Evolutionary conservation across 2,329 filamentous ascomycete genomes (phyloP), one percentile per base, ranked within the genome.

Genomic region (Cytospora piceicola): DNA sequence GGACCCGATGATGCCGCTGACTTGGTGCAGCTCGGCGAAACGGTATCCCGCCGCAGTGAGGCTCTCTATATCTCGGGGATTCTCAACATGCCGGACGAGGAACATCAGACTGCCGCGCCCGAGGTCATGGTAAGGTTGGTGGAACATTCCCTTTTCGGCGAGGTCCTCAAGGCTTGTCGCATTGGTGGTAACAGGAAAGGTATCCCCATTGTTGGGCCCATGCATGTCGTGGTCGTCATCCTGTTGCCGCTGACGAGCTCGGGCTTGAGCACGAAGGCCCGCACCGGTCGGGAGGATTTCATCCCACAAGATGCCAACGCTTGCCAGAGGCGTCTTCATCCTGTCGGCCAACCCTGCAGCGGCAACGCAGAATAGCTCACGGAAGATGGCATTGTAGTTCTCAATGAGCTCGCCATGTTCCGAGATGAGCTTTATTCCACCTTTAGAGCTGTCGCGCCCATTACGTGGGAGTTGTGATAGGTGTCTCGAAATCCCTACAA

Each of bases 91-190:
- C 14, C 88, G 90, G 7, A 93, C 89, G 12, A 96, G 83, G 71
- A 96, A 93, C 75, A 97, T 86, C 55, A 96, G 82, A 62, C 94
- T 92, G 0, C 93, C 93, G 66, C 88, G 88, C 4, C 90, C 90
- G 46, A 87, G 83, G 34, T 77, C 74, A 2, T 58, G 55, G 55
- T 60, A 65, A 7, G 61, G 53, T 24, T 65, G 63, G 24, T 63
- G 63, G 20, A 76, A 71, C 34, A 76, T 59, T 0, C 77, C 80
- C 68, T 82, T 82, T 69, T 84, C 81, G 1, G 75, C 76, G 15
- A 79, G 67, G 30, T 77, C 77, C 15, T 77, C 76, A 34, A 56
- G 49, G 36, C 56, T 64, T 36, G 65, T 34, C 15, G 32, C 27
- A 14, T 49, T 58, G 17, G 32, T 51, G 66, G 68, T 72, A 64